Conservation (phyloP, 2,329 filamentous ascomycete genomes). For the Colletotrichum sp. region DNA sequence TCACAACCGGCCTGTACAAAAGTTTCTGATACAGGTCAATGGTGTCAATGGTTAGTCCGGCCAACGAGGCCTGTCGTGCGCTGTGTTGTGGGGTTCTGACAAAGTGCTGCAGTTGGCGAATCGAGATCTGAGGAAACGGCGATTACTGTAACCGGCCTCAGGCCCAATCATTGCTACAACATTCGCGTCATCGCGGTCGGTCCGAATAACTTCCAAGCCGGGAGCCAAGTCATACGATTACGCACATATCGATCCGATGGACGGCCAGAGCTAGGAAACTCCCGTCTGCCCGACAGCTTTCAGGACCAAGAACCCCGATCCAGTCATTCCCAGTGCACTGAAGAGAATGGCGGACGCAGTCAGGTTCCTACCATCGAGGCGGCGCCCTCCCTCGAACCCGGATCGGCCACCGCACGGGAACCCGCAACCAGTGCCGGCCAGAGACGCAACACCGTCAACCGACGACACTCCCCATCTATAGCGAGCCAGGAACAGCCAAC, state of each 20-base stretch:
- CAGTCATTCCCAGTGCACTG: conserved; percentile 26
- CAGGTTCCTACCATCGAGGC: conserved; percentile 66
- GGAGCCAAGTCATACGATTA: conserved; percentile 84
- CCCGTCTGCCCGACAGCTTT: conserved; percentile 62
- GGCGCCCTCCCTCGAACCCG: conserved; percentile 64
- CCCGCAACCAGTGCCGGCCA: conserved; percentile 44
- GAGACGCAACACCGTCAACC: conserved; percentile 72
- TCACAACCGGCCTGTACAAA: conserved; percentile 71
- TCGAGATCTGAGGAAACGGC: conserved; percentile 80
- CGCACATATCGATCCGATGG: conserved; percentile 75
- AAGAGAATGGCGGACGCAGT: conserved; percentile 52
- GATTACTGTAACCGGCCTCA: conserved; percentile 88
- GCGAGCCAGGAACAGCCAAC: conserved; percentile 50
- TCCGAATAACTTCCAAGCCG: conserved; percentile 89
- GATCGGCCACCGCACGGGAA: conserved; percentile 69
- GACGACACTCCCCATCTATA: conserved; percentile 66
- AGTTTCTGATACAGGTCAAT: conserved; percentile 93
- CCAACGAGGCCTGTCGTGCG: background rate
- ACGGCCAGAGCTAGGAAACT: conserved; percentile 63
- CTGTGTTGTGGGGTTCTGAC: background rate
- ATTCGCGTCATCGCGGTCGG: conserved; percentile 92
- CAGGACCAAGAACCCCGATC: conserved; percentile 51
- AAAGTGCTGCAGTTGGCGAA: conserved; percentile 71
- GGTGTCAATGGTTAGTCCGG: conserved; percentile 77
- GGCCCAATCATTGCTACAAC: conserved; percentile 89